Evolutionary conservation across 1,139 yeast species (phyloP).

Genomic region (Yamadazyma spencermartinsiae): DNA sequence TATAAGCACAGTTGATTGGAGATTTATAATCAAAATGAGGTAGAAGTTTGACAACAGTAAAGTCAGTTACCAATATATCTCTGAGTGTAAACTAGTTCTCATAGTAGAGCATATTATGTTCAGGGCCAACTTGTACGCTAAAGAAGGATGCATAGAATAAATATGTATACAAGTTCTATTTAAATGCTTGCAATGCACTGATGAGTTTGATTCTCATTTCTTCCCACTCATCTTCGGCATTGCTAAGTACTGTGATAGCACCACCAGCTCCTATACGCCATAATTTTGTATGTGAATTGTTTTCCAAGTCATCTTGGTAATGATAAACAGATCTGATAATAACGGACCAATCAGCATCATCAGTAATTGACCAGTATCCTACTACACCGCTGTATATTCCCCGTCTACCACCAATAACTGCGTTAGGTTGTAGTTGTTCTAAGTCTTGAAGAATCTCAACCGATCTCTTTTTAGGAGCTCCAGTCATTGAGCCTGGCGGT

Average conservation of each 20-base stretch:
- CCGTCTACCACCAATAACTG: conserved; percentile 55
- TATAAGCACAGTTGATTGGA: too few species aligned
- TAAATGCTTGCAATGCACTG: conserved; percentile 72
- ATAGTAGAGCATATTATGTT: too few species aligned
- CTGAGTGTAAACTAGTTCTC: too few species aligned
- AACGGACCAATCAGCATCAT: conserved; percentile 95
- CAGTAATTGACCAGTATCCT: conserved; percentile 92
- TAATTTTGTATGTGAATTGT: conserved; percentile 24
- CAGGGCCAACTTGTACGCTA: too few species aligned
- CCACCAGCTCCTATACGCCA: conserved; percentile 99
- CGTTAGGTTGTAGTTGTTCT: conserved; percentile 39
- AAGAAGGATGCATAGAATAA: too few species aligned
- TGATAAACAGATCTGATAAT: conserved; percentile 81
- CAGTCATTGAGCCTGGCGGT: conserved; percentile 99
- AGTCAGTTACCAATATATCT: too few species aligned
- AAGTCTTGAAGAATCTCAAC: conserved; percentile 72
- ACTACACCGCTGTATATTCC: conserved; percentile 94
- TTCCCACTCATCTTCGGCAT: conserved; percentile 82
- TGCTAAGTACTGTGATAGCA: conserved; percentile 89
- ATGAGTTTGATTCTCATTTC: conserved; percentile 84
- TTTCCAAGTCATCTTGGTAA: conserved; percentile 52
- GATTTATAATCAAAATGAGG: too few species aligned
- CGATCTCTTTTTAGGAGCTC: conserved; percentile 95
- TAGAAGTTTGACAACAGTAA: too few species aligned
- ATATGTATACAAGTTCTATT: conserved; percentile 9